Percentiles rank a stretch among this genome's conserved stretches.
phyloP scores from a whole-genome alignment of 495 filamentous ascomycete species.

The Elasticomyces elasticus region DNA sequence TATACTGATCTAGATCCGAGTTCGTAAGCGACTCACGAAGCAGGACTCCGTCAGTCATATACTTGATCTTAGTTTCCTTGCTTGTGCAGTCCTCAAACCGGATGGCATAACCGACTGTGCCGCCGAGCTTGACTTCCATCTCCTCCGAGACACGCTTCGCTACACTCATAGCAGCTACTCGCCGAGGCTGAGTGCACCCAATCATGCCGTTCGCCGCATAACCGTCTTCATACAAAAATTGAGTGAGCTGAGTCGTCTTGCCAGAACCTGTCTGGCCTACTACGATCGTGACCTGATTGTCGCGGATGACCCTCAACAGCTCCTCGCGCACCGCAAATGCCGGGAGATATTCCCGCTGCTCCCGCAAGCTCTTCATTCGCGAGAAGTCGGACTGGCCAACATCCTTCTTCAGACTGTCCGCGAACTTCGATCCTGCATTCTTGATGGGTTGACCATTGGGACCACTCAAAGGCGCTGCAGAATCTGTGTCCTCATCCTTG shows the following conservation, averaged over 20 bases:
- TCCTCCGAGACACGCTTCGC: conserved; percentile 97
- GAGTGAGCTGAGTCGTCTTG: conserved; percentile 92
- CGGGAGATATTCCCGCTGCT: conserved; percentile 89
- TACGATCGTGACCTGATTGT: conserved; percentile 95
- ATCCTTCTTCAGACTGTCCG: conserved; percentile 68
- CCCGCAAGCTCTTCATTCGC: conserved; percentile 77
- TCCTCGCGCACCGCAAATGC: conserved; percentile 97
- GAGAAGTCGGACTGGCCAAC: conserved; percentile 80
- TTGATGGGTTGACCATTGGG: conserved; percentile 53
- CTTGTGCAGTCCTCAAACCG: conserved; percentile 98
- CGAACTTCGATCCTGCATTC: conserved; percentile 70
- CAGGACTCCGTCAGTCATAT: conserved; percentile 98
- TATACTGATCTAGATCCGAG: conserved; percentile 88
- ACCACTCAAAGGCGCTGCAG: conserved; percentile 59
- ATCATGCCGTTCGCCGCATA: conserved; percentile 82
- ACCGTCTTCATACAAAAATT: conserved; percentile 90
- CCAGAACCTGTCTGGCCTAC: conserved; percentile 95
- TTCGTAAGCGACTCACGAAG: conserved; percentile 88
- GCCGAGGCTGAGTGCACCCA: conserved; percentile 87
- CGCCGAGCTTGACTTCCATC: conserved; percentile 93
- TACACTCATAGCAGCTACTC: conserved; percentile 97
- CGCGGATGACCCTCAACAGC: conserved; percentile 82
- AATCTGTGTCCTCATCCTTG: conserved; percentile 89
- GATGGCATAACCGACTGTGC: conserved; percentile 89
- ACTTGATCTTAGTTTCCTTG: conserved; percentile 90